These are phyloP conservation scores for Grigorovia yakushimaensis DNA, from an alignment of 805 yeast genomes.

Conservation along the genomic window DNA sequence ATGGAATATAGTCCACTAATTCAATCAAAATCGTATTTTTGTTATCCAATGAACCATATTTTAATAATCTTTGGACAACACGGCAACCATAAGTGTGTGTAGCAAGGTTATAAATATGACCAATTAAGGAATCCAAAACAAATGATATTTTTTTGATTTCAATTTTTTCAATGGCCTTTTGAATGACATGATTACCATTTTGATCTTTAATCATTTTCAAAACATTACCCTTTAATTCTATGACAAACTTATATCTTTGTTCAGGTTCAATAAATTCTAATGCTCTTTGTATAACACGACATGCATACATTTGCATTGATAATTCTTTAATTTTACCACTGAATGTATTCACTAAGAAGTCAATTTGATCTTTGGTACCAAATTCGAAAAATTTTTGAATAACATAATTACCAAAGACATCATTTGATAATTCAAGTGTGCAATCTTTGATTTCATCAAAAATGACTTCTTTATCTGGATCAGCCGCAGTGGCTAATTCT, in stretches of 20 bases:
- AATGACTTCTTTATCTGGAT: constrained; percentile 68
- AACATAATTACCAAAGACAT: constrained; percentile 96
- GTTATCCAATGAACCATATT: constrained; percentile 58
- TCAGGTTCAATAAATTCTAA: constrained; percentile 57
- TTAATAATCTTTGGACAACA: constrained; percentile 86
- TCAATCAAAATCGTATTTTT: constrained; percentile 61
- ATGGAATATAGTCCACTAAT: constrained; percentile 59
- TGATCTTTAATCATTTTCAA: constrained; percentile 79
- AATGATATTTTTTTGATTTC: constrained; percentile 64
- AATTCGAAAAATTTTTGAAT: constrained; percentile 87
- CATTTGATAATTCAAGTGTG: constrained; percentile 76
- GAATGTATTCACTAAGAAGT: constrained; percentile 45
- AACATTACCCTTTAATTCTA: constrained; percentile 57
- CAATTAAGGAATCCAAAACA: constrained; percentile 59
- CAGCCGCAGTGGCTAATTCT: constrained; percentile 52
- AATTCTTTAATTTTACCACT: constrained; percentile 62
- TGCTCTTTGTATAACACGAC: constrained; percentile 93
- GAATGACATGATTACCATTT: constrained; percentile 96
- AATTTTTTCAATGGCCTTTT: constrained; percentile 81
- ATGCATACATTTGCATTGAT: constrained; percentile 93
- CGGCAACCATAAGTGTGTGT: constrained; percentile 97
- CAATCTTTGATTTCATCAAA: constrained; percentile 75
- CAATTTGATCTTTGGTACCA: constrained; percentile 63
- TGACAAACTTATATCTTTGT: constrained; percentile 58
- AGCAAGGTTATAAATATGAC: constrained; percentile 71